Conservation (phyloP, 768 basidiomycete species). For the Cystobasidiopsis lactophilus region DNA sequence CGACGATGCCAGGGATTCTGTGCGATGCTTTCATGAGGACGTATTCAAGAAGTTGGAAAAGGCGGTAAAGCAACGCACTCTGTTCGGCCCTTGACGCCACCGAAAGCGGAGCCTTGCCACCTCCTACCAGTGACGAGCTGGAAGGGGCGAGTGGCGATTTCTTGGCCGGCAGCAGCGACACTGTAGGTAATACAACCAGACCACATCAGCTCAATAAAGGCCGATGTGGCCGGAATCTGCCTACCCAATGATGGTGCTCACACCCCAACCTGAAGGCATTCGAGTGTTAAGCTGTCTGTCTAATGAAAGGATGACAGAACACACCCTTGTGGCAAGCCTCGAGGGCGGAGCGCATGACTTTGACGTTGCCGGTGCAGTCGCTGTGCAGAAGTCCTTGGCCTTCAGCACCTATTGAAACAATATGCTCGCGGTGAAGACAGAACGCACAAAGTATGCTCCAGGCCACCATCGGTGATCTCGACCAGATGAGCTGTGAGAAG, state of each 20-base stretch:
- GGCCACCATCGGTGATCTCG: conserved; percentile 83
- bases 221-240: not conserved
- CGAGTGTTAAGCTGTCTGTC: no score
- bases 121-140: conserved; percentile 64
- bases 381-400: no score
- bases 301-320: no score
- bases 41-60: not conserved
- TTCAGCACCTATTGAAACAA: not conserved
- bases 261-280: no score
- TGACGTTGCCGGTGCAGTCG: conserved; percentile 78
- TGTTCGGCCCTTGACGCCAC: conserved; percentile 91
- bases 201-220: not conserved
- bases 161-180: conserved; percentile 89
- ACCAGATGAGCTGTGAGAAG: conserved; percentile 74
- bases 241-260: conserved; percentile 68
- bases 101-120: conserved; percentile 90
- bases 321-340: conserved; percentile 99
- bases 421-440: not conserved
- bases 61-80: conserved; percentile 28
- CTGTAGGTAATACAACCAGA: conserved; percentile 27
- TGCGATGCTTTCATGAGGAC: no score
- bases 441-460: conserved; percentile 69
- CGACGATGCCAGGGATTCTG: conserved; percentile 12
- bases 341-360: conserved; percentile 37
- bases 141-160: conserved; percentile 68